These are phyloP conservation scores for Neofusicoccum umdonicola DNA, from an alignment of 2,329 filamentous ascomycete genomes.

Conservation along the genomic window DNA sequence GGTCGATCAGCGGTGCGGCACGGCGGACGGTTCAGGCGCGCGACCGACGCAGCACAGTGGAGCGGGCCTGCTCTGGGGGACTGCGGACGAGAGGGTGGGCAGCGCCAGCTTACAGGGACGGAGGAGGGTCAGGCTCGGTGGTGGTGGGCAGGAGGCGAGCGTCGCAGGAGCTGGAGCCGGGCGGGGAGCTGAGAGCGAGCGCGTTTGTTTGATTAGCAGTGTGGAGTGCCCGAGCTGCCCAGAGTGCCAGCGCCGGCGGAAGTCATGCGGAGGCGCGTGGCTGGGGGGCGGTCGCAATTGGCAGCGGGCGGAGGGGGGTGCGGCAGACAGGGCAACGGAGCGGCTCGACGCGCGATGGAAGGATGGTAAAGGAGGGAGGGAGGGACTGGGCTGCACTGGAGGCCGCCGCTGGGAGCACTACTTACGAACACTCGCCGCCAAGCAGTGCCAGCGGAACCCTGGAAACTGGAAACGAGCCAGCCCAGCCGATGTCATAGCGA, in stretches of 20 bases:
- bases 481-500: constrained; percentile 6
- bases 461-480: constrained; percentile 7
- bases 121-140: background rate
- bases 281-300: constrained; percentile 8
- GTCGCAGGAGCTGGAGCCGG: constrained; percentile 8
- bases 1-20: constrained; percentile 3
- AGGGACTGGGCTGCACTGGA: constrained; percentile 8
- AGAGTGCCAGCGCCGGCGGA: background rate
- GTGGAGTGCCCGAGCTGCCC: constrained; percentile 15
- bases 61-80: background rate
- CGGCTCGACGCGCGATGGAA: constrained; percentile 12
- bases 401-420: background rate
- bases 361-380: constrained; percentile 5
- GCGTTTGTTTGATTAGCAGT: constrained; percentile 8
- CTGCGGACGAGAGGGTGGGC: background rate
- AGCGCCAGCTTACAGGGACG: background rate
- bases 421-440: background rate
- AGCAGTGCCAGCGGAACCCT: constrained; percentile 6
- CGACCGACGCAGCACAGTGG: constrained; percentile 7
- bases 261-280: constrained; percentile 14
- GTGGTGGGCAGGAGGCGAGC: constrained; percentile 10
- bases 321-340: background rate
- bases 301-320: background rate
- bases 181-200: constrained; percentile 6
- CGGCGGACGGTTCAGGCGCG: constrained; percentile 10